Conservation (phyloP, 345 rosid species). For the Eucalyptus erythrocorys region DNA sequence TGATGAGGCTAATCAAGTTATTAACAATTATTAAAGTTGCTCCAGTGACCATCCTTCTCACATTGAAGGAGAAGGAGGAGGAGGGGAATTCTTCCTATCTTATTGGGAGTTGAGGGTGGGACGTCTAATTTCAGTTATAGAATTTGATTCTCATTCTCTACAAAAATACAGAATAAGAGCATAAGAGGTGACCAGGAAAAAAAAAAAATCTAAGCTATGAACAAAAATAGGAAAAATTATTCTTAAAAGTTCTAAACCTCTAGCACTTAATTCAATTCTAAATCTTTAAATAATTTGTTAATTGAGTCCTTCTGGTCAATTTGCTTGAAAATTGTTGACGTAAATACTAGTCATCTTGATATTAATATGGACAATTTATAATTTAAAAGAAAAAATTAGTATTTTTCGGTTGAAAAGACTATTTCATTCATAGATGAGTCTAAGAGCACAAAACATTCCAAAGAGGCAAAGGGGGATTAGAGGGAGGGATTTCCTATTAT, state of each 20-base stretch:
- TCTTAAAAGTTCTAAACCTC: too few relatives aligned
- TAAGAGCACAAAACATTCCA: background rate
- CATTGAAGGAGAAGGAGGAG: background rate
- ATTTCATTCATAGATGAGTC: background rate
- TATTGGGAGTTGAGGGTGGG: background rate
- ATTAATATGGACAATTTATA: too few relatives aligned
- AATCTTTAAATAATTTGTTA: too few relatives aligned
- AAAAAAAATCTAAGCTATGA: background rate
- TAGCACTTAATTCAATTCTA: background rate
- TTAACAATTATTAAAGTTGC: too few relatives aligned
- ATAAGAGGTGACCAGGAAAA: background rate
- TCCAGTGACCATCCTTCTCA: background rate
- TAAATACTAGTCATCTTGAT: fast-evolving
- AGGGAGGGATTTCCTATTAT: background rate
- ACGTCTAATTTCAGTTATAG: background rate
- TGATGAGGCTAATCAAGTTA: background rate
- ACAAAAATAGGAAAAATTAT: too few relatives aligned
- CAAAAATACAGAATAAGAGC: too few relatives aligned
- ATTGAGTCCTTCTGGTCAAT: background rate
- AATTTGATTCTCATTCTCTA: fast-evolving
- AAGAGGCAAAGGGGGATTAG: background rate
- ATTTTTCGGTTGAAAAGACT: background rate
- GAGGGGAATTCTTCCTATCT: background rate
- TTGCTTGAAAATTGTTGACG: background rate
- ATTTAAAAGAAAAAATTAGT: too few relatives aligned